Conservation (phyloP, 2,329 filamentous ascomycete species). For the Fusarium xyrophilum region DNA sequence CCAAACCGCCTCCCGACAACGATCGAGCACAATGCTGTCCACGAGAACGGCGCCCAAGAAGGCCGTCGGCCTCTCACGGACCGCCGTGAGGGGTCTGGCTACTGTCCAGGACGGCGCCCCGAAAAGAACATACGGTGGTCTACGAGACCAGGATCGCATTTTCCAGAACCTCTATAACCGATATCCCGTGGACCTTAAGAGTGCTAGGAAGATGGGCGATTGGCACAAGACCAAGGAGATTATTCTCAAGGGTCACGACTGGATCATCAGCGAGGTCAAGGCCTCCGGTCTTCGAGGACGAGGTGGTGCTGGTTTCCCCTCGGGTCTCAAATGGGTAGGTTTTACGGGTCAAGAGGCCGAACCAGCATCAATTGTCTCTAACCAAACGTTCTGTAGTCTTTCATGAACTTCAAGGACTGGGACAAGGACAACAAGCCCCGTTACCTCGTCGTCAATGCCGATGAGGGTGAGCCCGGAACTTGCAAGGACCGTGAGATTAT, state of each 20-base stretch:
- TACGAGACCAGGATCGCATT: constrained; percentile 97
- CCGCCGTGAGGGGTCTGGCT: constrained; percentile 72
- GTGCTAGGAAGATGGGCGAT: constrained; percentile 96
- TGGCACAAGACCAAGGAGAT: constrained; percentile 99
- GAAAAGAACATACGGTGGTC: constrained; percentile 79
- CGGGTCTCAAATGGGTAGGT: constrained; percentile 97
- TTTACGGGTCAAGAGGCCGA: constrained; percentile 17
- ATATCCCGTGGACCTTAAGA: constrained; percentile 88
- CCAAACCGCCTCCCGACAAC: constrained; percentile 45
- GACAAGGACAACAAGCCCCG: constrained; percentile 96
- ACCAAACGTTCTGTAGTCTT: constrained; percentile 68
- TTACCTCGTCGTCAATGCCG: constrained; percentile 97
- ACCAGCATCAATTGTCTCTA: constrained; percentile 35
- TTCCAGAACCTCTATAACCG: constrained; percentile 98
- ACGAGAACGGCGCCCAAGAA: constrained; percentile 51
- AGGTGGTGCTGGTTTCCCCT: constrained; percentile 97
- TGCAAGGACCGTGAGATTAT: constrained; percentile 99
- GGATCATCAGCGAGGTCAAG: constrained; percentile 98
- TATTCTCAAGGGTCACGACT: constrained; percentile 93
- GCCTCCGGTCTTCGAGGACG: constrained; percentile 92
- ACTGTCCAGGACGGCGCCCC: constrained; percentile 77
- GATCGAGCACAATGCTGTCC: constrained; percentile 53
- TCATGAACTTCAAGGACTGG: constrained; percentile 99
- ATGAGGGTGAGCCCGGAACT: constrained; percentile 97
- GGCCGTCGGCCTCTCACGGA: constrained; percentile 52